A percentile compares a stretch with the other conserved stretches of the same genome.
Evolutionary conservation across 1,139 yeast genomes (phyloP).

Genomic region (Geotrichum histeridarum): DNA sequence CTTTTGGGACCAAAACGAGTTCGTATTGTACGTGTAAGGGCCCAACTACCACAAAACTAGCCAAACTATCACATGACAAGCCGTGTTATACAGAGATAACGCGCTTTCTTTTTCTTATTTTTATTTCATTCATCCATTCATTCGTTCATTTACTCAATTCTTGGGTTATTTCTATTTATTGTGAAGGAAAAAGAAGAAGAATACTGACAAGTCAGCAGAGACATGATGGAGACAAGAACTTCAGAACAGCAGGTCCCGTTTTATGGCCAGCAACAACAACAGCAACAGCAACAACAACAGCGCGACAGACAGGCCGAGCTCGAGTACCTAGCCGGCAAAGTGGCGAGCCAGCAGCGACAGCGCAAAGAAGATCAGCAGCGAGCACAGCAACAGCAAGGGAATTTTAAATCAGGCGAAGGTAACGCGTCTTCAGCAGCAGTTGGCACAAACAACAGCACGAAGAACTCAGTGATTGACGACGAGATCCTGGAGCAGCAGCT

Average conservation of each 20-base stretch:
- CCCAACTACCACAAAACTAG: background rate
- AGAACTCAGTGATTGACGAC: no score
- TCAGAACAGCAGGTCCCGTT: background rate
- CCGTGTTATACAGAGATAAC: background rate
- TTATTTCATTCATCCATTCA: no score
- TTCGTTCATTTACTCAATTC: no score
- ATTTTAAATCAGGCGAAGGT: no score
- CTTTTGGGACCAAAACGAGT: no score
- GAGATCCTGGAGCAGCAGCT: no score
- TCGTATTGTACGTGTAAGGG: no score
- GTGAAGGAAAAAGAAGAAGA: no score
- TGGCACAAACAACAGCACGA: background rate
- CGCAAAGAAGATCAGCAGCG: background rate
- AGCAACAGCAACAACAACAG: background rate
- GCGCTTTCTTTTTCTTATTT: no score
- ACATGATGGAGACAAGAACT: background rate
- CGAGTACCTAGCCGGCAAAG: background rate
- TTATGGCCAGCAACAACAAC: background rate
- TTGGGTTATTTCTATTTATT: no score
- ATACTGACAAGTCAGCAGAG: background rate
- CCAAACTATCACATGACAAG: slow-evolving; percentile 1
- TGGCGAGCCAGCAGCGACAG: background rate
- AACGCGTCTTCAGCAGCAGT: slow-evolving; percentile 1
- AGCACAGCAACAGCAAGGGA: background rate
- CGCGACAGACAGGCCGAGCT: background rate